A percentile compares a stretch with the other conserved stretches of the same genome.
These are phyloP conservation scores for Phytophthora ramorum DNA, from an alignment of 352 stramenopile genomes.

Conservation along the genomic window DNA sequence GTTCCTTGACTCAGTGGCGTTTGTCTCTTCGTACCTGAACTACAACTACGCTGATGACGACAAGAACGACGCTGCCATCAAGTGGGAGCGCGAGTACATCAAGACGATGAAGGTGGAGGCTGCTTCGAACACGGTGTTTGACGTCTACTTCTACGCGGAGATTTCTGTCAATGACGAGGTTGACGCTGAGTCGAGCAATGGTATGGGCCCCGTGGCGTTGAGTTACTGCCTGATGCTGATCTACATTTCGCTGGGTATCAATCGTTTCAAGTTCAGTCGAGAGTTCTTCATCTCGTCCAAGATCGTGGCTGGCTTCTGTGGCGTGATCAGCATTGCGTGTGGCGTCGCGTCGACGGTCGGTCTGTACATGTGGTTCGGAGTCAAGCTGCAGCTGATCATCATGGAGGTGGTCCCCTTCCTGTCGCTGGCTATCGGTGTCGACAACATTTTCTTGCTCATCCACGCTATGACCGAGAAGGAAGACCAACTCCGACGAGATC, in stretches of 20 bases:
- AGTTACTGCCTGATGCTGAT: constrained; percentile 75
- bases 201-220: constrained; percentile 52
- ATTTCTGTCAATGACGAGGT: constrained; percentile 71
- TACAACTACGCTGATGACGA: constrained; percentile 69
- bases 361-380: constrained; percentile 65
- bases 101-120: constrained; percentile 56
- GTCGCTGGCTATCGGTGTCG: constrained; percentile 69
- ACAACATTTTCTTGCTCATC: constrained; percentile 80
- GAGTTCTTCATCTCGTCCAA: constrained; percentile 68
- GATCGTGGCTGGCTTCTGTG: constrained; percentile 60
- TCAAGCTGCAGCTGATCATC: constrained; percentile 75
- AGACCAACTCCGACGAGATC: constrained; percentile 37
- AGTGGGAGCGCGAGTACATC: constrained; percentile 71
- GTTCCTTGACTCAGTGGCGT: constrained; percentile 52
- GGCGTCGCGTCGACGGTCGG: constrained; percentile 66
- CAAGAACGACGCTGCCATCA: constrained; percentile 52
- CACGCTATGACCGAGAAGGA: constrained; percentile 62
- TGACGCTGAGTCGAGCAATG: constrained; percentile 52
- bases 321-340: constrained; percentile 67
- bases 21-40: constrained; percentile 63
- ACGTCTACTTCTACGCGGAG: constrained; percentile 66
- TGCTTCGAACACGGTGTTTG: constrained; percentile 50
- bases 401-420: constrained; percentile 79
- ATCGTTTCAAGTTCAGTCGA: constrained; percentile 55
- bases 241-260: constrained; percentile 73